Conservation (phyloP, 83 land plant genomes). For the Picea abies region DNA sequence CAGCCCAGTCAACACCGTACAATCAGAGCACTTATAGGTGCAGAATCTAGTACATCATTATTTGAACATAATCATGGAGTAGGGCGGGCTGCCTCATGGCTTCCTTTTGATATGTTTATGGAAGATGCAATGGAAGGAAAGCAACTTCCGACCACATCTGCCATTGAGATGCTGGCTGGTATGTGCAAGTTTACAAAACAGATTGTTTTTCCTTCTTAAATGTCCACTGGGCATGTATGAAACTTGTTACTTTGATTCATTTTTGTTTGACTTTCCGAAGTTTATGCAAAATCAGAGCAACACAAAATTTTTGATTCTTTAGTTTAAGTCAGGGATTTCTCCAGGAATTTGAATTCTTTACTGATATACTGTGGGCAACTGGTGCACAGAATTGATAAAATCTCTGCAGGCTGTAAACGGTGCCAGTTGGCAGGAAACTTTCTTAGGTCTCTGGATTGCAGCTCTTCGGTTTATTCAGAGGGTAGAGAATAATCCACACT, state of each 20-base stretch:
- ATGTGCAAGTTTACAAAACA: slow-evolving; percentile 1
- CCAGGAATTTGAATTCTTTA: neutral
- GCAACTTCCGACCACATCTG: slow-evolving; percentile 58
- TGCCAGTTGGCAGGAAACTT: slow-evolving; percentile 86
- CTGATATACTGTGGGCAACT: neutral
- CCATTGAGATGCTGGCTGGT: slow-evolving; percentile 72
- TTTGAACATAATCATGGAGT: slow-evolving; percentile 41
- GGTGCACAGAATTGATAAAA: slow-evolving; percentile 57
- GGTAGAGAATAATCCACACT: slow-evolving; percentile 24
- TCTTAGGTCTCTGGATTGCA: slow-evolving; percentile 81
- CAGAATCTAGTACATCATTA: slow-evolving; percentile 29
- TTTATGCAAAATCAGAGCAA: slow-evolving; percentile 1
- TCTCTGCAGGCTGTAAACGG: slow-evolving; percentile 70
- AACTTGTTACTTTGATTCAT: neutral
- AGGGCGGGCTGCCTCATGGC: slow-evolving; percentile 69
- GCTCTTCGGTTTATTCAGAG: slow-evolving; percentile 79
- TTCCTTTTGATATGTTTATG: slow-evolving; percentile 79
- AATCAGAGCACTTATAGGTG: slow-evolving; percentile 42
- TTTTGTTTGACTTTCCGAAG: neutral
- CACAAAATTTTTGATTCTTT: neutral
- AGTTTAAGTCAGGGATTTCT: neutral
- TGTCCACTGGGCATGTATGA: too few species aligned
- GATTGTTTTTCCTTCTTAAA: neutral
- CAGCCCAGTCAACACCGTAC: slow-evolving; percentile 36
- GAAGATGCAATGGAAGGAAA: slow-evolving; percentile 83